These are phyloP conservation scores for Haplographium delicatum DNA, from an alignment of 495 filamentous ascomycete species.

Conservation along the genomic window DNA sequence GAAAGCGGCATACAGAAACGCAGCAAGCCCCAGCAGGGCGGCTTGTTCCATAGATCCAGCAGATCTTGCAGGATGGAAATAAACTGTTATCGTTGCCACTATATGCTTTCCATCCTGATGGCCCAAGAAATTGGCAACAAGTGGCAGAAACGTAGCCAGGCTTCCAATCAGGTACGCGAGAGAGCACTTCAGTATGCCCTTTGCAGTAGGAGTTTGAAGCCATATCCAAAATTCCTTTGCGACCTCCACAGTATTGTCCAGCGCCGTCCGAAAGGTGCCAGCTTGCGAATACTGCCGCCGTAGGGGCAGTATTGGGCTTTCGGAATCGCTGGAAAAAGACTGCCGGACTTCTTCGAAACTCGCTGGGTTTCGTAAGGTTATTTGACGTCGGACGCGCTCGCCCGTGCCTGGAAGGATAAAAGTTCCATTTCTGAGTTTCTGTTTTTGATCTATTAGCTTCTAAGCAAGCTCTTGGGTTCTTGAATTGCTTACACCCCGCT, in stretches of 20 bases:
- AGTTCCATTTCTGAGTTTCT: slow-evolving; percentile 54
- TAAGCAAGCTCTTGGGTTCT: background rate
- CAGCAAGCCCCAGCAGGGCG: slow-evolving; percentile 71
- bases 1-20: slow-evolving; percentile 76
- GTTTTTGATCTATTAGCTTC: slow-evolving; percentile 5
- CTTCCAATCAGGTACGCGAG: slow-evolving; percentile 87
- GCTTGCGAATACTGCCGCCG: slow-evolving; percentile 18
- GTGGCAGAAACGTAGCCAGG: slow-evolving; percentile 76
- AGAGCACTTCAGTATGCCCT: slow-evolving; percentile 85
- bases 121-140: slow-evolving; percentile 68
- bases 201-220: slow-evolving; percentile 50
- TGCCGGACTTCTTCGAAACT: slow-evolving; percentile 27
- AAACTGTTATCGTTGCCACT: slow-evolving; percentile 87
- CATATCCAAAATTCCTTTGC: slow-evolving; percentile 32
- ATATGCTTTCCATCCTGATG: slow-evolving; percentile 94
- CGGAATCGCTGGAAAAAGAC: background rate
- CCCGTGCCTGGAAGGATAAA: slow-evolving; percentile 56
- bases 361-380: slow-evolving; percentile 44
- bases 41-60: slow-evolving; percentile 90
- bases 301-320: slow-evolving; percentile 13
- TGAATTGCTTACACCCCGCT: slow-evolving; percentile 21
- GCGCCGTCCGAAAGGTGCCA: slow-evolving; percentile 28
- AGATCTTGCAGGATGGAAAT: slow-evolving; percentile 92
- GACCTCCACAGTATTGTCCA: slow-evolving; percentile 24
- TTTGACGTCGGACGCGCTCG: slow-evolving; percentile 52